A percentile compares a stretch with the other conserved stretches of the same genome.
These are phyloP conservation scores for Scheffersomyces quercinus DNA, from an alignment of 1,139 yeast species.

Conservation along the genomic window DNA sequence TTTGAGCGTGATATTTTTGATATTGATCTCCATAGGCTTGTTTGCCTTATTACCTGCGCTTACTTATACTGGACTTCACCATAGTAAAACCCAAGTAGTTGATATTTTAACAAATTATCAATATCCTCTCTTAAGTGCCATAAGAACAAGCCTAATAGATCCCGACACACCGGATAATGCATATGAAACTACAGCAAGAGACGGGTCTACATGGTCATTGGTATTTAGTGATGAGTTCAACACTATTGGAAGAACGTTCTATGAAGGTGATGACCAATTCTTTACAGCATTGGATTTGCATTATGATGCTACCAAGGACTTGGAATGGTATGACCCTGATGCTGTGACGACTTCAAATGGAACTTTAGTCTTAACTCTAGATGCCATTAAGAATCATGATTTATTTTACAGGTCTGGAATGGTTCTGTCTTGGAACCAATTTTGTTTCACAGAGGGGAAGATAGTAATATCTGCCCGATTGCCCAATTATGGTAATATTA, in stretches of 20 bases:
- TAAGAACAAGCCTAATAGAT: slow-evolving; percentile 24
- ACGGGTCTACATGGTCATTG: slow-evolving; percentile 25
- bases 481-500: slow-evolving; percentile 28
- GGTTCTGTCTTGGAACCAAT: slow-evolving; percentile 30
- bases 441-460: slow-evolving; percentile 30
- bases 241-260: slow-evolving; percentile 30
- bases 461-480: slow-evolving; percentile 24
- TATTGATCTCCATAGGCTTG: slow-evolving; percentile 16
- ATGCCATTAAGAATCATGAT: slow-evolving; percentile 28
- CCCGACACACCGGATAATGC: slow-evolving; percentile 27
- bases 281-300: slow-evolving; percentile 28
- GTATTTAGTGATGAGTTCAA: slow-evolving; percentile 31
- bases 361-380: slow-evolving; percentile 25
- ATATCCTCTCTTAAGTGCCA: slow-evolving; percentile 25
- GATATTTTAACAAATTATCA: slow-evolving; percentile 21
- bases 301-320: slow-evolving; percentile 31
- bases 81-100: slow-evolving; percentile 14
- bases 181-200: slow-evolving; percentile 9
- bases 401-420: slow-evolving; percentile 31
- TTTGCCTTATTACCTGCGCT: slow-evolving; percentile 26
- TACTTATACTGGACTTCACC: slow-evolving; percentile 21
- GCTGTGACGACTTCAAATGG: slow-evolving; percentile 32
- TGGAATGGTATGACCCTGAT: slow-evolving; percentile 36
- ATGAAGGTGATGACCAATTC: slow-evolving; percentile 33
- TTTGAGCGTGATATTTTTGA: slow-evolving; percentile 18